Conservation (phyloP, 805 yeast species). For the Saccharomyces eubayanus region DNA sequence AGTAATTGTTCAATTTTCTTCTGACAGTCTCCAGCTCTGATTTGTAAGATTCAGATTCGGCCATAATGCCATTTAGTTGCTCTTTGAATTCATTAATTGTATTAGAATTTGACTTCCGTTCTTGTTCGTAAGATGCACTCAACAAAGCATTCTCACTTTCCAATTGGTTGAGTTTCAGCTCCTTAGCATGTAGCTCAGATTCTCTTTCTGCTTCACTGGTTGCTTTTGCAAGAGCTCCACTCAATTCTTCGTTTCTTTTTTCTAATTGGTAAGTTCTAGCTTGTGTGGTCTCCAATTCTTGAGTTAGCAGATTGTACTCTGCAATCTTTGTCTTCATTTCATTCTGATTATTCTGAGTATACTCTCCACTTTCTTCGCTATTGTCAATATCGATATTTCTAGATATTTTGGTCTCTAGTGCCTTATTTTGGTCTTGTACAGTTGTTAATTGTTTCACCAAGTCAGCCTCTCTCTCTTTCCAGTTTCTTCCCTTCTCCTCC, state of each 20-base stretch:
- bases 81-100: slow-evolving; percentile 20
- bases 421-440: slow-evolving; percentile 50
- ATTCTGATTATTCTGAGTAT: slow-evolving; percentile 15
- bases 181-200: slow-evolving; percentile 33
- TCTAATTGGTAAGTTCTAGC: slow-evolving; percentile 63
- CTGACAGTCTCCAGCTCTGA: slow-evolving; percentile 45
- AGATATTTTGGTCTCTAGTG: slow-evolving; percentile 59
- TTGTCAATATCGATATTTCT: slow-evolving; percentile 40
- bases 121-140: slow-evolving; percentile 27
- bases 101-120: slow-evolving; percentile 13
- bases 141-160: slow-evolving; percentile 58
- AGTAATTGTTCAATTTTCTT: slow-evolving; percentile 40
- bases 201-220: slow-evolving; percentile 40
- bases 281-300: slow-evolving; percentile 68
- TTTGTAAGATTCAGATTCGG: slow-evolving; percentile 42
- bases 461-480: slow-evolving; percentile 52
- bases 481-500: slow-evolving; percentile 66
- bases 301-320: slow-evolving; percentile 54
- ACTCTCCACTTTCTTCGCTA: slow-evolving; percentile 19
- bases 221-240: slow-evolving; percentile 52
- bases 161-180: slow-evolving; percentile 41
- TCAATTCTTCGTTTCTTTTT: slow-evolving; percentile 65
- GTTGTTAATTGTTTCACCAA: slow-evolving; percentile 43
- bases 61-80: slow-evolving; percentile 33
- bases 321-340: slow-evolving; percentile 31